A percentile compares a stretch with the other conserved stretches of the same genome.
These are phyloP conservation scores for Trichosporon asahii DNA, from an alignment of 1,284 basidiomycete species.

Conservation along the genomic window DNA sequence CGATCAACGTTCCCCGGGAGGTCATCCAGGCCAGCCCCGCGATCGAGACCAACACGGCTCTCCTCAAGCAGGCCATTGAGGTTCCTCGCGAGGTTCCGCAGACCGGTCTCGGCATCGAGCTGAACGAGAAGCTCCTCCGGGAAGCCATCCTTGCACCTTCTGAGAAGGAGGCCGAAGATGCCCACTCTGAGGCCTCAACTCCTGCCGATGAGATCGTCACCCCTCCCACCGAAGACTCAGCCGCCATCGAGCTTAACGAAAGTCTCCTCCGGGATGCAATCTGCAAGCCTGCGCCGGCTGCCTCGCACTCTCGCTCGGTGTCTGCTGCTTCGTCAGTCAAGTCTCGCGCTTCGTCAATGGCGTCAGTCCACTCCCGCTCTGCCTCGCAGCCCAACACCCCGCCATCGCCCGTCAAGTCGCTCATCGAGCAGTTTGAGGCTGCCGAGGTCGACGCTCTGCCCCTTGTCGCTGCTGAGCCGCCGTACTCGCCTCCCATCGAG, in stretches of 20 bases:
- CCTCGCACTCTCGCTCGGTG: not conserved
- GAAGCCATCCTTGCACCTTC: not conserved
- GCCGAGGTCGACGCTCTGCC: not conserved
- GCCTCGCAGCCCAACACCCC: not conserved
- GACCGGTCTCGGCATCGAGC: not conserved
- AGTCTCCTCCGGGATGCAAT: not conserved
- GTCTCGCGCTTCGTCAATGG: not conserved
- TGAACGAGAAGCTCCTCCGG: not conserved
- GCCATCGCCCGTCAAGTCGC: slow-evolving; percentile 4
- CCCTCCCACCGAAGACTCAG: not conserved
- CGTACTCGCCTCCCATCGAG: slow-evolving; percentile 1
- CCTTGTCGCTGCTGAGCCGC: slow-evolving; percentile 5
- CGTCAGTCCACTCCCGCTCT: not conserved
- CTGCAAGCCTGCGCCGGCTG: not conserved
- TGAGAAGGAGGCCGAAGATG: not conserved
- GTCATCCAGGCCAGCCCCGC: not conserved
- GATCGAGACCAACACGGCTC: not conserved
- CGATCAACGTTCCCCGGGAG: not conserved
- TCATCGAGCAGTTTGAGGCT: slow-evolving; percentile 4
- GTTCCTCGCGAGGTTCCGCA: not conserved
- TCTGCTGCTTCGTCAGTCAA: not conserved
- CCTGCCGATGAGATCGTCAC: not conserved
- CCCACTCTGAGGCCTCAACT: not conserved
- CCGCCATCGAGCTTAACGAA: not conserved
- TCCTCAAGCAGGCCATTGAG: not conserved